phyloP scores from a whole-genome alignment of 129 eudicot genomes.

The Lonicera japonica region DNA sequence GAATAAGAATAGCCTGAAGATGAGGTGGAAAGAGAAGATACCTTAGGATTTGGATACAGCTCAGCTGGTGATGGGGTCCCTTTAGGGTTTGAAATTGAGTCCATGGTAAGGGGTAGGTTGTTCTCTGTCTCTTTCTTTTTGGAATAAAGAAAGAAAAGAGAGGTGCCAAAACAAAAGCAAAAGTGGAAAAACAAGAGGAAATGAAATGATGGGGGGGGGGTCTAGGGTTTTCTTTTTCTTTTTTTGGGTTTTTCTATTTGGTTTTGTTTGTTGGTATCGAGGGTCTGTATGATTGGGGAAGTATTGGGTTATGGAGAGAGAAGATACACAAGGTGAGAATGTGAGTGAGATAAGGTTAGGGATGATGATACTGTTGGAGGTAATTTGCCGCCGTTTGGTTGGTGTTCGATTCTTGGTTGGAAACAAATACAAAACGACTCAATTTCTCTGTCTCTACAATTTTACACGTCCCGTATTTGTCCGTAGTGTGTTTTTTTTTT shows the following conservation, averaged over 20 bases:
- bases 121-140: slow-evolving; percentile 9
- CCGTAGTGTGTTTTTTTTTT: no score
- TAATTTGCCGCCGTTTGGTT: no score
- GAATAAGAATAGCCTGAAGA: slow-evolving; percentile 59
- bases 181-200: slow-evolving; percentile 1
- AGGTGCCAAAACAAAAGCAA: neutral
- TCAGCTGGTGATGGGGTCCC: slow-evolving; percentile 22
- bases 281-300: no score
- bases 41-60: slow-evolving; percentile 1
- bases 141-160: neutral
- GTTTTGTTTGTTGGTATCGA: neutral
- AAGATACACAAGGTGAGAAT: neutral
- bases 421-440: no score
- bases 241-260: neutral
- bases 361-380: neutral
- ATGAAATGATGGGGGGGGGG: neutral
- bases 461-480: no score
- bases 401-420: neutral
- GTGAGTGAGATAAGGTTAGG: neutral
- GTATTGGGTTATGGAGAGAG: no score
- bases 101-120: slow-evolving; percentile 27
- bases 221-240: neutral
- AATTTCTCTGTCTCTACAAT: no score
- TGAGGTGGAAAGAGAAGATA: slow-evolving; percentile 14
- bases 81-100: slow-evolving; percentile 26